Base-by-base conservation (phyloP, 2,329 filamentous ascomycete genomes). In the Aspergillus uvarum region DNA sequence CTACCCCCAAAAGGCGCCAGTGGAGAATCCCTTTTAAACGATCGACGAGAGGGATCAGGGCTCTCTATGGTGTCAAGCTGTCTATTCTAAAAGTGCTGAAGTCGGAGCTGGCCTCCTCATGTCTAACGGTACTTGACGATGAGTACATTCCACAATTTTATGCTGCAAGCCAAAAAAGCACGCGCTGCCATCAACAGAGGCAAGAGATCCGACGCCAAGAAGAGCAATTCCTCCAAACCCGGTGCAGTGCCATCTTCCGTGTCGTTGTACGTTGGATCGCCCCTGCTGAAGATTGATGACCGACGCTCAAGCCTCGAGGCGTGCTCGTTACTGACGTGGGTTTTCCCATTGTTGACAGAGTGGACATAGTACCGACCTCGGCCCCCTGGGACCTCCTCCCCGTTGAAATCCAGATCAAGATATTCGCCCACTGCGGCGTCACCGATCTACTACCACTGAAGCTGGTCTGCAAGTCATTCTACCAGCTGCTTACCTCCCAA, bases 341-440 rank as follows among this genome's bases (percentile, higher is more conserved):
- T 14, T 47, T 19, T 29, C 54, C 31, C 47, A 72, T 70, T 51
- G 54, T 68, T 31, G 62, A 68, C n/a, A 65, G 65, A 67, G 58
- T 63, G 38, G 63, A 67, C 48, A 59, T 65, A 44, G 60, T 68
- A 29, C 65, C 69, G 48, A 72, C 72, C 1, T 70, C 70, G 7
- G 76, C 74, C 7, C 70, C 67, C 22, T 79, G 76, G 77, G 75
- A 75, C 55, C 59, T 65, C 50, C 70, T 79, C 24, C 77, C 77
- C 11, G 74, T 76, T 57, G 77, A 79, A 58, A 67, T 79, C 42
- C 74, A 77, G 66, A 73, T 79, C 56, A 69, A 69, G 58, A 77
- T 79, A 59, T 78, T 79, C 59, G 70, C 72, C 6, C 69, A 74
- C 58, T 79, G 76, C 65, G 71, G 74, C 38, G 68, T 77, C 59